These are phyloP conservation scores for Gaeumannomyces sp. DNA, from an alignment of 2,329 filamentous ascomycete genomes.

Conservation along the genomic window DNA sequence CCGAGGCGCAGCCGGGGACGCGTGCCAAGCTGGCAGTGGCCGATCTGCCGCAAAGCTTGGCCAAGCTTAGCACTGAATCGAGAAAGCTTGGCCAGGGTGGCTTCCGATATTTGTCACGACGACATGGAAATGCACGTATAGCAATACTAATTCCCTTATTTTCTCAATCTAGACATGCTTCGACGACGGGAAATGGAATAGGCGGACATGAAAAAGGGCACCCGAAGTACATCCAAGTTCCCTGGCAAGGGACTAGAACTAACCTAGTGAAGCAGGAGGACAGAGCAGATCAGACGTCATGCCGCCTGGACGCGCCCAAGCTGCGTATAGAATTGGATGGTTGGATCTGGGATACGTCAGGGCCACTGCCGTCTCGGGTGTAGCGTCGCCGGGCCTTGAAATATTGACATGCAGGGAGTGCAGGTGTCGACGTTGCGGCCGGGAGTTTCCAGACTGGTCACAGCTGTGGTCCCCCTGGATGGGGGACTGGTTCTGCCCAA, in stretches of 20 bases:
- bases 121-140: too few species aligned
- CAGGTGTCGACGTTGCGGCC: not conserved
- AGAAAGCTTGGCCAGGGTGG: slow-evolving; percentile 10
- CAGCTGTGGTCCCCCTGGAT: not conserved
- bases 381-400: not conserved
- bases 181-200: too few species aligned
- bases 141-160: too few species aligned
- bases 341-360: not conserved
- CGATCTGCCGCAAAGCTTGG: not conserved
- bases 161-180: too few species aligned
- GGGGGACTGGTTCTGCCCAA: too few species aligned
- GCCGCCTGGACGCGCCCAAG: not conserved
- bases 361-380: not conserved
- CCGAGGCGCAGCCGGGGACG: not conserved
- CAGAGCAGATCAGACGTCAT: not conserved
- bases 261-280: not conserved
- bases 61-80: not conserved
- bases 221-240: too few species aligned
- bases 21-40: not conserved
- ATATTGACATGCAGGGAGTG: not conserved
- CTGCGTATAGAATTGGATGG: not conserved
- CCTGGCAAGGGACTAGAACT: too few species aligned
- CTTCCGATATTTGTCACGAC: slow-evolving; percentile 9
- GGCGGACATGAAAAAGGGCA: too few species aligned
- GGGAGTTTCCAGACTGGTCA: not conserved